These are phyloP conservation scores for Cercophora scortea DNA, from an alignment of 495 filamentous ascomycete genomes.

Conservation along the genomic window DNA sequence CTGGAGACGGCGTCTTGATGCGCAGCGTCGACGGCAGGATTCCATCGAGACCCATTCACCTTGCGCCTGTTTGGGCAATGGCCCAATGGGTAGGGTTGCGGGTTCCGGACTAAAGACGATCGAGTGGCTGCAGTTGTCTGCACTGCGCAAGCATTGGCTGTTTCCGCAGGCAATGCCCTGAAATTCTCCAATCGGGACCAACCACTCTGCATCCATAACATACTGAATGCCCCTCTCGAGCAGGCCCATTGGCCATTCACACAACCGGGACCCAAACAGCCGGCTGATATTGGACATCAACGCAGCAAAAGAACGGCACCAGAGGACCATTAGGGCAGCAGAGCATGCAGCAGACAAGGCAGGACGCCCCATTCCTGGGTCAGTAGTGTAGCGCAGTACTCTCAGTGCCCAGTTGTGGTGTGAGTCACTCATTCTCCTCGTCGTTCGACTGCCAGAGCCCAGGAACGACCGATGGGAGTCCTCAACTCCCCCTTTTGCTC, in stretches of 20 bases:
- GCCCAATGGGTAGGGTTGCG: slow-evolving; percentile 3
- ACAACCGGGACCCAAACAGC: slow-evolving; percentile 18
- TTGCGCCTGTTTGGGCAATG: slow-evolving; percentile 10
- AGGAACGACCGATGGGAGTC: slow-evolving; percentile 3
- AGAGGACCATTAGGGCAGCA: slow-evolving; percentile 29
- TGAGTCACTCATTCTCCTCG: slow-evolving; percentile 12
- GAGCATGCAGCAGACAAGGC: slow-evolving; percentile 14
- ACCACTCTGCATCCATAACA: slow-evolving; percentile 26
- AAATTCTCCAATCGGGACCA: slow-evolving; percentile 28
- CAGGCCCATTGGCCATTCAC: slow-evolving; percentile 31
- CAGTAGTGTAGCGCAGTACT: too few relatives aligned
- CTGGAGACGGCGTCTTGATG: not conserved
- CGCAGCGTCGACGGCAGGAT: not conserved
- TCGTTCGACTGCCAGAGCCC: slow-evolving; percentile 2
- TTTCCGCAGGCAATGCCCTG: slow-evolving; percentile 3
- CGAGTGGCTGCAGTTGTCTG: slow-evolving; percentile 3
- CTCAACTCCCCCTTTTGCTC: slow-evolving; percentile 5
- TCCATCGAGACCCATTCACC: slow-evolving; percentile 5
- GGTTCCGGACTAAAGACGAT: slow-evolving; percentile 1
- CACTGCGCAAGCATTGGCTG: slow-evolving; percentile 10
- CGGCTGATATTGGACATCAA: slow-evolving; percentile 40
- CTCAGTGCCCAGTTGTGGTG: too few relatives aligned
- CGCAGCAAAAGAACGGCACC: slow-evolving; percentile 27
- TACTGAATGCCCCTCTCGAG: slow-evolving; percentile 3
- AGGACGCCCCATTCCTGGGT: too few relatives aligned